Percentiles rank a stretch among this genome's conserved stretches.
phyloP scores from a whole-genome alignment of 805 yeast genomes.

The Schwanniomyces polymorphus region DNA sequence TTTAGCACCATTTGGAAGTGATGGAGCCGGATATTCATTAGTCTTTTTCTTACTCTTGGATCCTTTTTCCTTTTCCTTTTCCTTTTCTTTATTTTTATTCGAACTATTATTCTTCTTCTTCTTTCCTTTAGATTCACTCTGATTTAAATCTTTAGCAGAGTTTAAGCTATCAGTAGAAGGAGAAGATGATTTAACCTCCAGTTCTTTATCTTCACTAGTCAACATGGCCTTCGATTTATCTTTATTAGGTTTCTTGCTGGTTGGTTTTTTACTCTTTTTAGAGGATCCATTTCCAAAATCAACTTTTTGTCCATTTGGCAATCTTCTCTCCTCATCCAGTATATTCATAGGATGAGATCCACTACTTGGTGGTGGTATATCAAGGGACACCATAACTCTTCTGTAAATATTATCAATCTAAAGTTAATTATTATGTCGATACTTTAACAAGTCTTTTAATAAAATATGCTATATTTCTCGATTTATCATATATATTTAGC shows the following conservation, averaged over 20 bases:
- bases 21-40: constrained; percentile 5
- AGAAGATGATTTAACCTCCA: background rate
- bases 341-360: constrained; percentile 6
- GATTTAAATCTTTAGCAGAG: background rate
- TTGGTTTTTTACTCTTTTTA: constrained; percentile 3
- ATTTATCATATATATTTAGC: constrained; percentile 2
- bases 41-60: constrained; percentile 5
- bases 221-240: background rate
- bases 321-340: constrained; percentile 14
- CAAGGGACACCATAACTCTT: constrained; percentile 32
- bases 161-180: background rate
- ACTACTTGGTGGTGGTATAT: constrained; percentile 23
- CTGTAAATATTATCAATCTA: background rate
- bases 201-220: background rate
- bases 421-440: background rate
- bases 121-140: background rate
- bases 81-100: background rate
- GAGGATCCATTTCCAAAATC: constrained; percentile 23
- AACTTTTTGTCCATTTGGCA: constrained; percentile 31
- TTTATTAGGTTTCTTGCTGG: constrained; percentile 2
- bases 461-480: constrained; percentile 3
- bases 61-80: constrained; percentile 5
- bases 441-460: background rate
- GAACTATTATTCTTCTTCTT: constrained; percentile 6
- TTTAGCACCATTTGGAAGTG: constrained; percentile 29